Conservation (phyloP, 2,329 filamentous ascomycete genomes). For the Colletotrichum nymphaeae region DNA sequence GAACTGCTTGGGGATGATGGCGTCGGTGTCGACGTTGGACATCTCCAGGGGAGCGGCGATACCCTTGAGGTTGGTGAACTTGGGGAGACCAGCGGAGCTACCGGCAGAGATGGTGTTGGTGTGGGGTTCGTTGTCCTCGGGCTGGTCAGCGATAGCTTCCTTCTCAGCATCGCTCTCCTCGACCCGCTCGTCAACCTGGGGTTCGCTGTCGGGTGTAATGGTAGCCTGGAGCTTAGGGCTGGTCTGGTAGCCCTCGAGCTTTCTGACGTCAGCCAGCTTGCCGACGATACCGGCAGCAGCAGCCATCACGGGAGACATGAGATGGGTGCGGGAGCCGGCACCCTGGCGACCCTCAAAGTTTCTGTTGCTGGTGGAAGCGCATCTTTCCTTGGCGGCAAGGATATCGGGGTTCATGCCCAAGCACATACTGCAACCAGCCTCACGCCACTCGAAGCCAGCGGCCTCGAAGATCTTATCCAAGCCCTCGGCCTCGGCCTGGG, state of each 20-base stretch:
- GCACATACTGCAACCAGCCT: constrained; percentile 99
- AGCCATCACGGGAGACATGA: constrained; percentile 98
- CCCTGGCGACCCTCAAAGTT: constrained; percentile 98
- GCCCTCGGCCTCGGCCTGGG: constrained; percentile 89
- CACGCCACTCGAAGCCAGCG: constrained; percentile 97
- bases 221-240: constrained; percentile 70
- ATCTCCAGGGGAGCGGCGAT: constrained; percentile 89
- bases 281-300: constrained; percentile 90
- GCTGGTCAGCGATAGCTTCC: constrained; percentile 66
- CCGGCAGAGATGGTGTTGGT: constrained; percentile 56
- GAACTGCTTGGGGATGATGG: constrained; percentile 99
- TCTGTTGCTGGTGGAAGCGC: constrained; percentile 94
- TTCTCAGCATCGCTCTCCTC: constrained; percentile 62
- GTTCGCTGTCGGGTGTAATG: constrained; percentile 52
- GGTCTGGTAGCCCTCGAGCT: constrained; percentile 69
- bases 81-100: constrained; percentile 72
- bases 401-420: constrained; percentile 99
- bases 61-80: constrained; percentile 86
- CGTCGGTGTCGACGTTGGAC: constrained; percentile 97
- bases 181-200: constrained; percentile 65
- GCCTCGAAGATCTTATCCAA: constrained; percentile 92
- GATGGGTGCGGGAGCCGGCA: constrained; percentile 88
- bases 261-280: constrained; percentile 91
- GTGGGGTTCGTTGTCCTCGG: constrained; percentile 75
- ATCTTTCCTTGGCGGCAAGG: constrained; percentile 89